Base-by-base conservation (phyloP, 2,329 filamentous ascomycete genomes). In the Ceratocystis colombiana region DNA sequence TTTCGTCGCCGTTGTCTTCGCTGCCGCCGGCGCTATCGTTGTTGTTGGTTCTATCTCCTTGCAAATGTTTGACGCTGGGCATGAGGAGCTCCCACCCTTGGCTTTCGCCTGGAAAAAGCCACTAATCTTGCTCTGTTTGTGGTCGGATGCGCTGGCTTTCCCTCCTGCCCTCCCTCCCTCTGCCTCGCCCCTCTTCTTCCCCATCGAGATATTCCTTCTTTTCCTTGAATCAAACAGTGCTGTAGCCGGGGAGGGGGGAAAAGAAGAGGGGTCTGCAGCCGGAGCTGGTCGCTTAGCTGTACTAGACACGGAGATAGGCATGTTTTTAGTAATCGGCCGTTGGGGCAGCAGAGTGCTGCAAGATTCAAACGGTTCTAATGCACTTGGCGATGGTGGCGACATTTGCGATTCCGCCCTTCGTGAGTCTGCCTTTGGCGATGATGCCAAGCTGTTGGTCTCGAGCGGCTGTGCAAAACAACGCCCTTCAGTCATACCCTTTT, bases 71-170 rank as follows among this genome's bases (percentile, higher is more conserved):
- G 37, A 41, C 10, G 10, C 12, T 5, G 37, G 37, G 37, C 37
- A 64, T 12, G 20, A 30, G 5, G 64, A 30, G n/a, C 20, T 28
- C 62, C 3, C 28, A 20, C 20, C 30, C 33, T 33, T 45, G 45
- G 64, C 55, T 70, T 84, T 86, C 0, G 86, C 80, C 70, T 86
- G 87, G 77, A 96, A 94, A 77, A 96, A 96, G 1, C 89, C 88
- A 72, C 83, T 88, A 12, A 96, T 77, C 44, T 84, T 90, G 68
- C 76, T 79, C 70, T 84, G 82, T 3, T 75, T 73, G 33, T 70
- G 64, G 7, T 68, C 70, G 15, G 48, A 8, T 17, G 46, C 22
- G 28, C 10, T 53, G 48, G 37, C 37, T 15, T 41, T 41, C 3
- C 10, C 12, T 41, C 37, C 37, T 41, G 37, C 3, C 37, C 37